Conservation (phyloP, 371 early-diverging fungal species). For the Rhizopus delemar region DNA sequence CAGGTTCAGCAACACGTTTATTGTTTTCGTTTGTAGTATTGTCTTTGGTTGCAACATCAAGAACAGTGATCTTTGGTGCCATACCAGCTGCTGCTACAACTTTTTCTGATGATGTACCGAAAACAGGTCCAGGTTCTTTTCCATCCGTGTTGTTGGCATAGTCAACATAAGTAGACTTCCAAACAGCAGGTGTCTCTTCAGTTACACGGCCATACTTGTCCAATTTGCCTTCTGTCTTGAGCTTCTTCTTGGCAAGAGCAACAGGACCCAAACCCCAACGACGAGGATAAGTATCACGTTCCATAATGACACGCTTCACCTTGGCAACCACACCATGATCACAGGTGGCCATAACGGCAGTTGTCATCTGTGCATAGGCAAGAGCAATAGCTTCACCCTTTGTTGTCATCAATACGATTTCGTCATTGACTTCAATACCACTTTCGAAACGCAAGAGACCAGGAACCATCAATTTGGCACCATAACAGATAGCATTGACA, state of each 20-base stretch:
- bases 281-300: conserved; percentile 94
- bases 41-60: conserved; percentile 41
- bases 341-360: conserved; percentile 75
- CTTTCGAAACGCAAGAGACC: conserved; percentile 98
- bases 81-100: conserved; percentile 46
- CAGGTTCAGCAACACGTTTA: conserved; percentile 34
- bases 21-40: conserved; percentile 10
- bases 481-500: conserved; percentile 99
- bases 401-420: conserved; percentile 98
- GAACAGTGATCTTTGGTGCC: conserved; percentile 38
- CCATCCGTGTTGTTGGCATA: conserved; percentile 60
- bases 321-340: conserved; percentile 97
- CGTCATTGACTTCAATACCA: conserved; percentile 93
- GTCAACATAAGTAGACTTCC: conserved; percentile 78
- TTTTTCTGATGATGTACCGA: conserved; percentile 31
- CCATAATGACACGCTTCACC: conserved; percentile 99
- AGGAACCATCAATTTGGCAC: conserved; percentile 98
- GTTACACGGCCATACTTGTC: conserved; percentile 94
- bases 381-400: conserved; percentile 99
- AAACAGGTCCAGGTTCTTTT: conserved; percentile 35
- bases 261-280: conserved; percentile 84
- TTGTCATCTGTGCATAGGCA: conserved; percentile 95
- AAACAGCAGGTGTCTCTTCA: conserved; percentile 78
- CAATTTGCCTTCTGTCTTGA: conserved; percentile 94
- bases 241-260: conserved; percentile 95